A percentile compares a stretch with the other conserved stretches of the same genome.
Conservation (phyloP, 192 early-diverging fungal species). For the Podila epigama region DNA sequence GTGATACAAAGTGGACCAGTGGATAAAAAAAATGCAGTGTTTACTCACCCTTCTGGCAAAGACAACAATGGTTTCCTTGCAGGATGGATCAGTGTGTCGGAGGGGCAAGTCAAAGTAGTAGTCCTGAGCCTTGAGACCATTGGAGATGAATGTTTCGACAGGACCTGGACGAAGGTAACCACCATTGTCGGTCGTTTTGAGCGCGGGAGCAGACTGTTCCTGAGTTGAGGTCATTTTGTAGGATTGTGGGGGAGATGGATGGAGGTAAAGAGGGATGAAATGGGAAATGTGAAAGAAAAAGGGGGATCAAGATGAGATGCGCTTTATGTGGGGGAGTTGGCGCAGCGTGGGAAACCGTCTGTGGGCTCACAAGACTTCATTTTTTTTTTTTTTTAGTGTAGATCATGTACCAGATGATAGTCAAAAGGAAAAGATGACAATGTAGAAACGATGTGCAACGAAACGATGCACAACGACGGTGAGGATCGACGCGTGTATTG, state of each 20-base stretch:
- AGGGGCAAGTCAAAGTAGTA: conserved; percentile 48
- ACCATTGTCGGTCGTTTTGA: background rate
- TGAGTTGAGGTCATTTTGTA: background rate
- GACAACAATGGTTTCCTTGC: conserved; percentile 40
- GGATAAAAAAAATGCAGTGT: background rate
- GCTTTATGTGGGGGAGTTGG: no score
- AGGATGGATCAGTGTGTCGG: conserved; percentile 16
- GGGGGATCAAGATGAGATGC: no score
- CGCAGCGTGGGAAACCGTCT: no score
- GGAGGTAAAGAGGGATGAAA: background rate
- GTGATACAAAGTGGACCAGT: background rate
- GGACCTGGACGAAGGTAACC: conserved; percentile 39
- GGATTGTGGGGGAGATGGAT: background rate
- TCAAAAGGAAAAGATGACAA: no score
- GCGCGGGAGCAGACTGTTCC: background rate
- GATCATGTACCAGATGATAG: no score
- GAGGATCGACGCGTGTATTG: no score
- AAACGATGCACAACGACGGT: no score
- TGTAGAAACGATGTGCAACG: no score
- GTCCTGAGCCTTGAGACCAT: conserved; percentile 42
- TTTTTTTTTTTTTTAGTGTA: no score
- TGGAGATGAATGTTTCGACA: conserved; percentile 33
- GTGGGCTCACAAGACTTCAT: no score
- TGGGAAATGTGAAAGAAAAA: background rate
- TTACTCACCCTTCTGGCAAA: conserved; percentile 26